These are phyloP conservation scores for Calocybe gangraenosa DNA, from an alignment of 768 basidiomycete genomes.

Conservation along the genomic window DNA sequence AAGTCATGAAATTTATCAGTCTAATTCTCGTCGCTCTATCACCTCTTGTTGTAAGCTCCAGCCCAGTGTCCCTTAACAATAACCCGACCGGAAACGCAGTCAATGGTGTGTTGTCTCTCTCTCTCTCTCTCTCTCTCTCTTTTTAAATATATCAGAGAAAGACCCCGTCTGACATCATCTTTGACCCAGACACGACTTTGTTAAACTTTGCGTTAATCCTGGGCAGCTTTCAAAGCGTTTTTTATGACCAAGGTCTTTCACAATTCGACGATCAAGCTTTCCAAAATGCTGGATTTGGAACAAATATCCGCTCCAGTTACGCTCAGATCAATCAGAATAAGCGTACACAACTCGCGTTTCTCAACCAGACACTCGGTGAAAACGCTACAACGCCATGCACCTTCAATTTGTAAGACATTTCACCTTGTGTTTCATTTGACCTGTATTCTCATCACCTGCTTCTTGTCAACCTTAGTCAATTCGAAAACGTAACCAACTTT, in stretches of 20 bases:
- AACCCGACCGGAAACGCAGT: no score
- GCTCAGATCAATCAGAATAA: constrained; percentile 14
- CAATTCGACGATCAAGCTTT: constrained; percentile 14
- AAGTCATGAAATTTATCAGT: no score
- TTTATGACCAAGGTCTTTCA: constrained; percentile 14
- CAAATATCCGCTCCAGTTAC: constrained; percentile 9
- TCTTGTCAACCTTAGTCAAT: constrained; percentile 3
- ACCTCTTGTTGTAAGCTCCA: no score
- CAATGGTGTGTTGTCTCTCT: no score
- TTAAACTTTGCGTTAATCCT: constrained; percentile 13
- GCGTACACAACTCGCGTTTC: constrained; percentile 14
- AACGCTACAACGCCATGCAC: constrained; percentile 43
- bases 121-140: no score
- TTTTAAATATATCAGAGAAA: no score
- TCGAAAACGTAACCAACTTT: constrained; percentile 12
- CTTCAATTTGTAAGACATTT: constrained; percentile 40
- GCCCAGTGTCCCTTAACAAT: no score
- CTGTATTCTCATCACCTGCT: neutral
- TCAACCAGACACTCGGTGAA: constrained; percentile 30
- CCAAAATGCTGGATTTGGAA: constrained; percentile 8
- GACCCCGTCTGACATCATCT: no score
- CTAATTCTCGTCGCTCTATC: no score
- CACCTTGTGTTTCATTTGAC: no score
- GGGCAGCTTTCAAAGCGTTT: constrained; percentile 14
- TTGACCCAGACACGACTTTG: constrained; percentile 11